phyloP scores from a whole-genome alignment of 345 rosid species.

The Camelina hispida region DNA sequence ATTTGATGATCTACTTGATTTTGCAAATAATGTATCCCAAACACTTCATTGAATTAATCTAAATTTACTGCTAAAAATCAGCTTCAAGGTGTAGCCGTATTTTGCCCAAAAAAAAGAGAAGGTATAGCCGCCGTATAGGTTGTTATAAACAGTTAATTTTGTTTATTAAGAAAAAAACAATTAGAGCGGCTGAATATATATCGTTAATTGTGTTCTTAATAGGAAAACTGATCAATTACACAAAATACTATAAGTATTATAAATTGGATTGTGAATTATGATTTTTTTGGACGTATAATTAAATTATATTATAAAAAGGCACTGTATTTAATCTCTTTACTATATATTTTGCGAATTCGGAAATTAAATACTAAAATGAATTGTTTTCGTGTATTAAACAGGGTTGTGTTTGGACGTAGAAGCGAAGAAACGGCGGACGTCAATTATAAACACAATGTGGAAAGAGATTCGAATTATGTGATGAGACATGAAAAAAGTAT shows the following conservation, averaged over 20 bases:
- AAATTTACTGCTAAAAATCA: background rate
- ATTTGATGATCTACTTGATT: slow-evolving; percentile 9
- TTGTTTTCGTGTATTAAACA: background rate
- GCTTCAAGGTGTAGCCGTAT: too few relatives aligned
- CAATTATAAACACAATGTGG: slow-evolving; percentile 29
- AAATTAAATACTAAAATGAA: background rate
- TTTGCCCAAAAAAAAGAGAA: too few relatives aligned
- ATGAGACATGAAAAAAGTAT: slow-evolving; percentile 41
- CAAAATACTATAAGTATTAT: too few relatives aligned
- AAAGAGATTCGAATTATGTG: slow-evolving; percentile 41
- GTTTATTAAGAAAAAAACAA: too few relatives aligned
- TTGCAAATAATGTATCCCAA: background rate
- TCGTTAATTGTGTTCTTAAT: too few relatives aligned
- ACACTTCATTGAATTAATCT: too few relatives aligned
- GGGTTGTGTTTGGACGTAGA: slow-evolving; percentile 27
- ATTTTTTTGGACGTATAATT: background rate
- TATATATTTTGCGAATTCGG: background rate
- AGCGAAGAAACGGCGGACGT: slow-evolving; percentile 35
- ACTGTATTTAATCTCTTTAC: background rate
- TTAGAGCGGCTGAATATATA: too few relatives aligned
- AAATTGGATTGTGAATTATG: background rate
- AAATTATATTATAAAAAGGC: background rate
- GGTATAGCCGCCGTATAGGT: too few relatives aligned
- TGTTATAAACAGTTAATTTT: too few relatives aligned
- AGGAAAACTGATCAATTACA: too few relatives aligned